Conservation (phyloP, 495 filamentous ascomycete species). For the Talaromyces borbonicus region DNA sequence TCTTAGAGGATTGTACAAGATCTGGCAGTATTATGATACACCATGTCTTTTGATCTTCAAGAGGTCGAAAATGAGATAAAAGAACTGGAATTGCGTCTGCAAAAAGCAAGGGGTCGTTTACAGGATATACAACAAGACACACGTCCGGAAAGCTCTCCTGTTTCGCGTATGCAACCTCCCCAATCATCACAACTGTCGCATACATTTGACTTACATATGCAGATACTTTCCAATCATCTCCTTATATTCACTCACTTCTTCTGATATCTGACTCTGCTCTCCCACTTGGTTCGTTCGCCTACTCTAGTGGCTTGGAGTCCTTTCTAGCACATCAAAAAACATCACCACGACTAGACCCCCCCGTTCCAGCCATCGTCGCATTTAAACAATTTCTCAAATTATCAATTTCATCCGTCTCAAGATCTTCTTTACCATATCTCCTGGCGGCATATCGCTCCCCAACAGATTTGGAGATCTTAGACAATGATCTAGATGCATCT, state of each 20-base stretch:
- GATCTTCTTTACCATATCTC: conserved; percentile 75
- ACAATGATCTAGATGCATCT: conserved; percentile 79
- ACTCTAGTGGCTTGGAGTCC: conserved; percentile 88
- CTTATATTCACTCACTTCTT: conserved; percentile 63
- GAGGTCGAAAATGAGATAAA: conserved; percentile 41
- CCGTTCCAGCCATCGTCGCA: conserved; percentile 23
- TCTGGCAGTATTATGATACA: not conserved
- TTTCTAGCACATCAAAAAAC: conserved; percentile 72
- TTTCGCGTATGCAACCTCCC: too few relatives aligned
- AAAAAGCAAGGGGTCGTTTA: conserved; percentile 19
- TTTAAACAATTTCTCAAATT: conserved; percentile 71
- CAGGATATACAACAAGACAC: conserved; percentile 2
- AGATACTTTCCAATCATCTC: conserved; percentile 3
- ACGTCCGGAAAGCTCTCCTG: conserved; percentile 8
- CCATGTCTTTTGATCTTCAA: not conserved
- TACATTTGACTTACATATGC: too few relatives aligned
- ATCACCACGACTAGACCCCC: conserved; percentile 16
- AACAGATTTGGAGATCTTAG: conserved; percentile 44
- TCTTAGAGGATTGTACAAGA: too few relatives aligned
- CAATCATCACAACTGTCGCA: too few relatives aligned
- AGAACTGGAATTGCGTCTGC: conserved; percentile 39
- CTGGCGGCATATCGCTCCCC: conserved; percentile 65
- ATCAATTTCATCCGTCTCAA: conserved; percentile 67
- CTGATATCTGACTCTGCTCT: conserved; percentile 93
- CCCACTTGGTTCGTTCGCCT: conserved; percentile 92